These are phyloP conservation scores for Aschersonia sp. DNA, from an alignment of 2,329 filamentous ascomycete genomes.

Conservation along the genomic window DNA sequence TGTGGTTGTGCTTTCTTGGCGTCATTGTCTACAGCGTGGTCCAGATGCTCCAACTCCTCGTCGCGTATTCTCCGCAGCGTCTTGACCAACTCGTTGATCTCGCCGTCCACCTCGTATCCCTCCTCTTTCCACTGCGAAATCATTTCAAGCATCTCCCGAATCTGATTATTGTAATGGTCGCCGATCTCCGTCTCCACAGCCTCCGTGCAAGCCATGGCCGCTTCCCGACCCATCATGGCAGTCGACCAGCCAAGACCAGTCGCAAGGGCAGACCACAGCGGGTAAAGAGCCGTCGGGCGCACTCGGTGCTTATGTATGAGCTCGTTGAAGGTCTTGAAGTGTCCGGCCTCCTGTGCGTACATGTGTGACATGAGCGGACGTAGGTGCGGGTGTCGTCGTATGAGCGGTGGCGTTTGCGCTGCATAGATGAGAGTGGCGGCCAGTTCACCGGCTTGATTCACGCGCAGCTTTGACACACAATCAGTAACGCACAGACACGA, in stretches of 20 bases:
- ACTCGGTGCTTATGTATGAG: constrained; percentile 78
- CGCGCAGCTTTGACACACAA: constrained; percentile 48
- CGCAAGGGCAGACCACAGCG: constrained; percentile 72
- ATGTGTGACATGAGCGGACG: constrained; percentile 91
- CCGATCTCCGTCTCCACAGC: constrained; percentile 98
- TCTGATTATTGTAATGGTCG: constrained; percentile 87
- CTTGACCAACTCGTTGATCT: constrained; percentile 57
- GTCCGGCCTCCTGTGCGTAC: constrained; percentile 89
- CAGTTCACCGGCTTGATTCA: constrained; percentile 97
- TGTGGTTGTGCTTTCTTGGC: constrained; percentile 82
- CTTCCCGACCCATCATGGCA: constrained; percentile 76
- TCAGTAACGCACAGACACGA: background rate
- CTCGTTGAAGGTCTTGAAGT: constrained; percentile 73
- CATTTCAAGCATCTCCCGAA: constrained; percentile 70
- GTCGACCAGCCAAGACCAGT: constrained; percentile 80
- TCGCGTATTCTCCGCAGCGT: constrained; percentile 77
- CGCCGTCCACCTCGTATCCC: constrained; percentile 68
- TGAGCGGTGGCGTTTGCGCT: constrained; percentile 71
- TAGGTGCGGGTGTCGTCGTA: constrained; percentile 71
- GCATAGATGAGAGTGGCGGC: constrained; percentile 90
- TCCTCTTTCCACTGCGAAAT: constrained; percentile 57
- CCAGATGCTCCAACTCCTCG: constrained; percentile 92
- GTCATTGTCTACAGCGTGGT: constrained; percentile 89
- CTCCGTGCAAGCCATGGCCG: constrained; percentile 97
- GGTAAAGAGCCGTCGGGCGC: constrained; percentile 84